Base-by-base conservation (phyloP, 1,284 basidiomycete genomes). In the Apiotrichum siamense region DNA sequence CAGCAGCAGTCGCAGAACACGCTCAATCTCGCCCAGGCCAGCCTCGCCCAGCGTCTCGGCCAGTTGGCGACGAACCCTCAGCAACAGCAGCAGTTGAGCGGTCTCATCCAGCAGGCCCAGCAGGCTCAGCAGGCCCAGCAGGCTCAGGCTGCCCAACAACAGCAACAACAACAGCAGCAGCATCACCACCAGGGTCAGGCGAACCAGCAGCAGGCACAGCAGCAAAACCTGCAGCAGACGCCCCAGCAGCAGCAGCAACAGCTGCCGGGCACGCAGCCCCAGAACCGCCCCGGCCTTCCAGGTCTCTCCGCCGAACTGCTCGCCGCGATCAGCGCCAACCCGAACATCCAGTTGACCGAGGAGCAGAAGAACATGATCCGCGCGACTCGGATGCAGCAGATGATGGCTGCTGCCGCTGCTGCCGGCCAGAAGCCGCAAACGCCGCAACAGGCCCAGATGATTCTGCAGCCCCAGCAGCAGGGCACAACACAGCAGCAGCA, bases 241-340 rank as follows among this genome's bases (percentile, higher is more conserved):
- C 27, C 33, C 25, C 26, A 13, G 25, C 32, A 41, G 35, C 43
- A 44, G 24, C 37, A 33, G 31, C 35, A 38, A 21, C 43, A 45
- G 24, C 44, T 17, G 11, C 11, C n/a, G 9, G 13, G 15, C 11
- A n/a, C 10, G 3, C 49, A 38, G 27, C 42, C 27, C 13, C 45
- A 48, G 31, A 39, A 37, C 36, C 44, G 44, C 12, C 45, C 45
- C 21, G 31, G 33, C 37, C 26, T 44, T 25, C 21, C 43, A 3
- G 49, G 52, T 3, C 33, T 52, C 10, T 49, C 55, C 3, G 39
- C 39, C 25, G 57, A 59, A 21, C 52, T 59, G 29, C 44, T 55
- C 24, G 45, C 49, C 27, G 50, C 53, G 1, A 40, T 59, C 7
- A 41, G 50, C 17, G 27, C 49, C 3, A 59, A 55, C 37, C 57